Evolutionary conservation across 495 filamentous ascomycete genomes (phyloP), one percentile per base, ranked within the genome.

Genomic region (Trichocladium antarcticum): DNA sequence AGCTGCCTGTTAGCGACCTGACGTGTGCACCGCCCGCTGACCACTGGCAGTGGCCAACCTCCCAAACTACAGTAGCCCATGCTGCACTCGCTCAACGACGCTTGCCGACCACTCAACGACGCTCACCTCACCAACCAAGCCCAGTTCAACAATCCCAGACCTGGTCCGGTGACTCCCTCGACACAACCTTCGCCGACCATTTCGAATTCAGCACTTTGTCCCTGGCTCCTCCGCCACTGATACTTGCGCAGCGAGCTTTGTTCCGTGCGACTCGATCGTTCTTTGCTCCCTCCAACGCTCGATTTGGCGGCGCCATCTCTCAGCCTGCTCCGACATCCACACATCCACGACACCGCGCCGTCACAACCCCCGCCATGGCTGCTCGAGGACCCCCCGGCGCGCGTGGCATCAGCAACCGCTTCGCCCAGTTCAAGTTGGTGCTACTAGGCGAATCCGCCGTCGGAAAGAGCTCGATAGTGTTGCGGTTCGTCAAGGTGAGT

Each of bases 351-450:
- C 38, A 47, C 17, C 37, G 41, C 45, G 37, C 45, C 49, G 54
- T 53, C 54, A 50, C 50, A 37, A 48, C 42, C 42, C 47, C 24
- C 48, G 70, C 45, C 63, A 95, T 95, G 89, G 83, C 88, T 65
- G 75, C 85, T 61, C 75, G 89, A 73, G 75, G 80, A 65, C 78
- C 83, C 65, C 77, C 84, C 67, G 85, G 83, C 66, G 76, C 77
- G 63, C 81, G 87, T 54, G 85, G 85, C 63, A 64, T 71, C 60
- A 65, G 63, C 63, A 72, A 65, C 57, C 84, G 89, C 59, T 98
- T 98, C 70, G 92, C 92, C 55, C 92, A 98, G 75, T 98, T 98
- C 73, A 98, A 98, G 76, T 81, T 98, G 59, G 92, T 98, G 49
- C 74, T 98, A 60, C 74, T 98, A 53, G 92, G 92, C 61, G 92